Evolutionary conservation across 2,329 filamentous ascomycete genomes (phyloP).

Genomic region (Oidium heveae): DNA sequence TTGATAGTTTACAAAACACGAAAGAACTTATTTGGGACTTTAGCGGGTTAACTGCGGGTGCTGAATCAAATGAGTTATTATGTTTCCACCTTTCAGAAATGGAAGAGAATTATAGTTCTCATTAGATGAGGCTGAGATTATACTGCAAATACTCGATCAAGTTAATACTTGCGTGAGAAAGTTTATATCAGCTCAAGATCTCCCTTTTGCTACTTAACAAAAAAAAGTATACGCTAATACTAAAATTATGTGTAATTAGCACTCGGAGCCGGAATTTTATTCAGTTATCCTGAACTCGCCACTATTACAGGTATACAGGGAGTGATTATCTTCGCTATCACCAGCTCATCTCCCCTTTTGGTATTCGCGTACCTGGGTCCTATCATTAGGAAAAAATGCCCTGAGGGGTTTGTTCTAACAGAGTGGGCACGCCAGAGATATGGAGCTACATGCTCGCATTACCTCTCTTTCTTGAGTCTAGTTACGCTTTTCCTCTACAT

Average conservation of each 20-base stretch:
- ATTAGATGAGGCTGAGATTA: constrained; percentile 61
- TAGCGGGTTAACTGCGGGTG: too few species aligned
- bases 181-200: constrained; percentile 60
- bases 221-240: too few species aligned
- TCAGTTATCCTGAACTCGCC: constrained; percentile 58
- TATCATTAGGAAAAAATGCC: constrained; percentile 55
- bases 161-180: constrained; percentile 98
- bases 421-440: constrained; percentile 67
- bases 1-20: too few species aligned
- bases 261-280: constrained; percentile 62
- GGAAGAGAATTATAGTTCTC: constrained; percentile 1
- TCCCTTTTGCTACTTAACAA: constrained; percentile 5
- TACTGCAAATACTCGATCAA: constrained; percentile 94
- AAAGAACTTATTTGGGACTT: too few species aligned
- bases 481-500: constrained; percentile 72
- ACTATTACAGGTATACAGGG: constrained; percentile 61
- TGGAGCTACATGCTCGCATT: constrained; percentile 41
- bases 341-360: constrained; percentile 46
- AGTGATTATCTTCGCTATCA: constrained; percentile 48
- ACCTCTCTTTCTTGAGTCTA: constrained; percentile 52
- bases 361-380: constrained; percentile 51
- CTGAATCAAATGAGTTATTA: too few species aligned
- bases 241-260: constrained; percentile 21
- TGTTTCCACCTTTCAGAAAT: too few species aligned
- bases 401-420: constrained; percentile 62